These are phyloP conservation scores for Papilionanthe hybrid DNA, from an alignment of 116 monocot species.

Conservation along the genomic window DNA sequence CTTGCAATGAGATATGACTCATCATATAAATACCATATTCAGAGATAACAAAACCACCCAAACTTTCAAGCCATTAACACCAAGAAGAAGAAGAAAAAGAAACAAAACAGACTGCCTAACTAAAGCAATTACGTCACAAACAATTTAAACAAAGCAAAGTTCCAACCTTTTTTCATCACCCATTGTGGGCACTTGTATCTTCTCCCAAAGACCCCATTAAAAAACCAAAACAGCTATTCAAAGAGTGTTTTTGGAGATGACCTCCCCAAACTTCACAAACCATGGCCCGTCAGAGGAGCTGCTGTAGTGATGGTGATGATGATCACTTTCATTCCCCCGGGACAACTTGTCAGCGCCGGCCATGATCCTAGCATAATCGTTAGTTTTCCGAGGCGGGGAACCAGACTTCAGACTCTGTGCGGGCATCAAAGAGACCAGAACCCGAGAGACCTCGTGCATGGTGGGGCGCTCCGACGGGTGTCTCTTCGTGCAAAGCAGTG, in stretches of 20 bases:
- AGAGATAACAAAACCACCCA: neutral
- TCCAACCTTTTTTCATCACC: neutral
- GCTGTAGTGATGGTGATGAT: slow-evolving; percentile 21
- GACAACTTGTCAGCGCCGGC: slow-evolving; percentile 11
- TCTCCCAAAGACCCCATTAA: neutral
- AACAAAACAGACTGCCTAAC: neutral
- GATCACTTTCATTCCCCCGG: neutral
- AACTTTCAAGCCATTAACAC: neutral
- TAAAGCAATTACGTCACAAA: neutral
- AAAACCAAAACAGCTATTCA: slow-evolving; percentile 7
- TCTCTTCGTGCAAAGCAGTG: slow-evolving; percentile 84
- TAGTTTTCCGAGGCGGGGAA: slow-evolving; percentile 15
- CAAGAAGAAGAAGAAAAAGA: neutral
- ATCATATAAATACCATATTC: too few species aligned
- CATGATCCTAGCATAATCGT: slow-evolving; percentile 37
- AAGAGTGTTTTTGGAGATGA: slow-evolving; percentile 71
- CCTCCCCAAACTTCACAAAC: slow-evolving; percentile 87
- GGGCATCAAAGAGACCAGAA: slow-evolving; percentile 67
- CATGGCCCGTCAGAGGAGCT: slow-evolving; percentile 74
- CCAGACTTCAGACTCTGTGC: slow-evolving; percentile 30
- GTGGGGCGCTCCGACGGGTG: slow-evolving; percentile 66
- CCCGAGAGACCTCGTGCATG: slow-evolving; percentile 83
- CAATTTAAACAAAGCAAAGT: neutral
- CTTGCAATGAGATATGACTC: too few species aligned
- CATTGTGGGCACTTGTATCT: too few species aligned